Evolutionary conservation across 2,329 filamentous ascomycete species (phyloP), one percentile per base, ranked within the genome.

Genomic region (Davidsoniella virescens): DNA sequence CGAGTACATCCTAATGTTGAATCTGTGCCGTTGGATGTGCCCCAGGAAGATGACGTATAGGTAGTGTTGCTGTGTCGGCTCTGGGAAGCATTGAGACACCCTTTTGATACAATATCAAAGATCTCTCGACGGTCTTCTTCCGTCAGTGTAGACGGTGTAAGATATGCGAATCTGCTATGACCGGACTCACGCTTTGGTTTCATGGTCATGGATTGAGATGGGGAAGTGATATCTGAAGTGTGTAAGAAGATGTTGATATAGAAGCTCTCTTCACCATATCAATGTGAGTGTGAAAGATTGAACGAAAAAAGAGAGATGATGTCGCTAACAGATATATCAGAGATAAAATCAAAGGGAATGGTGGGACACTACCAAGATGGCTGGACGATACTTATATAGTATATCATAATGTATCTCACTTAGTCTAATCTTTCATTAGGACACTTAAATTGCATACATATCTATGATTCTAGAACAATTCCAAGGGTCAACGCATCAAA

Each of bases 101-200:
- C 47, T 29, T 16, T 40, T 23, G 48, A 45, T 26, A 53, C 42
- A 12, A 53, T 25, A 5, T 53, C 43, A 38, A 39, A 53, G 36
- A 53, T 49, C 16, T 37, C 38, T 25, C 36, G 42, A 18, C 51
- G 47, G 8, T 53, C 51, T 8, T 26, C 17, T 26, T 50, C 47
- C 2, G 51, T 47, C 5, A 53, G 51, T n/a, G 25, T 39, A 23
- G 51, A 47, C 14, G 50, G 44, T 5, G 51, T 53, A 2, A 53
- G 47, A 29, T 29, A 26, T 9, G 51, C 47, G 26, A 50, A 53
- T 39, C 47, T 53, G 12, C 49, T 38, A 23, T 53, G 51, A 9
- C 51, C 51, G 18, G 33, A 23, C 16, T 53, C 51, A 25, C 50
- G 49, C 16, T 47, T 49, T 37, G 47, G 44, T 16, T 23, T 47